phyloP scores from a whole-genome alignment of 1,284 basidiomycete species.

The Puccinia polysora region DNA sequence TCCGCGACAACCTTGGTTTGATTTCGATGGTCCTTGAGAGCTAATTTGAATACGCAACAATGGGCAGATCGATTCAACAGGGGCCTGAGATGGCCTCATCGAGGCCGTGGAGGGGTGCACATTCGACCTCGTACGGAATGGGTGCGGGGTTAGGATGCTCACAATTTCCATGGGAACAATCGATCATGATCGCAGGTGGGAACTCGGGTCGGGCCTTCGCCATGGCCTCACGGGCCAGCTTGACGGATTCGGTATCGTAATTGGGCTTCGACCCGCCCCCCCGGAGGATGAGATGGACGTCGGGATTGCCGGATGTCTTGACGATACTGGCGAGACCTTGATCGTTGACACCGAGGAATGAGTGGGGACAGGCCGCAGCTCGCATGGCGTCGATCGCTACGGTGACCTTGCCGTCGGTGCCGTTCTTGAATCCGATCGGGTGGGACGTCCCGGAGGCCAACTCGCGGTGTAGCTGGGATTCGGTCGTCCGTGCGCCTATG shows the following conservation, averaged over 20 bases:
- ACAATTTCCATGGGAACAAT: slow-evolving; percentile 79
- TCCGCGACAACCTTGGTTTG: slow-evolving; percentile 59
- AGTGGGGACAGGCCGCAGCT: slow-evolving; percentile 76
- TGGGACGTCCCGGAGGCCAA: slow-evolving; percentile 77
- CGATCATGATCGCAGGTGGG: slow-evolving; percentile 53
- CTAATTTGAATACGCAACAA: slow-evolving; percentile 4
- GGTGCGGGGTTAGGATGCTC: slow-evolving; percentile 59
- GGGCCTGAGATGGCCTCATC: too few relatives aligned
- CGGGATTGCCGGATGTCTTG: slow-evolving; percentile 77
- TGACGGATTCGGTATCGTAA: slow-evolving; percentile 70
- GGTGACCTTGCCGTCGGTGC: slow-evolving; percentile 55
- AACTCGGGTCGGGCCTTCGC: slow-evolving; percentile 68
- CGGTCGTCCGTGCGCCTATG: slow-evolving; percentile 93
- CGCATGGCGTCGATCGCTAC: slow-evolving; percentile 74
- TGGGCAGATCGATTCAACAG: neutral
- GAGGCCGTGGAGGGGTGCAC: neutral
- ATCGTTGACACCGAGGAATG: slow-evolving; percentile 88
- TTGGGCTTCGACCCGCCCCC: slow-evolving; percentile 83
- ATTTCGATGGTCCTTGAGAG: slow-evolving; percentile 61
- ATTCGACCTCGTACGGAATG: neutral
- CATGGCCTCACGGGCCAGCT: slow-evolving; percentile 66
- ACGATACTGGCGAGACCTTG: slow-evolving; percentile 86
- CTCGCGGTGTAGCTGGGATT: slow-evolving; percentile 91
- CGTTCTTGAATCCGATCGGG: slow-evolving; percentile 72
- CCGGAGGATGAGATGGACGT: slow-evolving; percentile 85